Base-by-base conservation (phyloP, 441 rosid species). In the Croton setiger region DNA sequence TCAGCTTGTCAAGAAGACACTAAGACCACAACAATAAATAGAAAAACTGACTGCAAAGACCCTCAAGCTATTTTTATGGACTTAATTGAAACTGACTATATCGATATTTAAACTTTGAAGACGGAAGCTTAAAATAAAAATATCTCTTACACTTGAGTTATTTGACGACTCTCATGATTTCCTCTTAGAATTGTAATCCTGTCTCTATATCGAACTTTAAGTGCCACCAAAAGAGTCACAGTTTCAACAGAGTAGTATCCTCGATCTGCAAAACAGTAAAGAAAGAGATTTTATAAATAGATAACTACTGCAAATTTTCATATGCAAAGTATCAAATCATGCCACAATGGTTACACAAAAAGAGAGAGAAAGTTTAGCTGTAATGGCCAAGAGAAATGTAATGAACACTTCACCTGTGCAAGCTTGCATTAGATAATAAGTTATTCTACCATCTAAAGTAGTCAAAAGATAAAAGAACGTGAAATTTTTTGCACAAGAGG, bases 161-260 rank as follows among this genome's bases (percentile, higher is more conserved):
- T 88, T 78, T 91, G 97, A 60, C 97, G 85, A 76, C 97, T 91
- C 79, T 91, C 95, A 44, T 91, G 97, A 70, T 91, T 91, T 72
- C 93, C 97, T 82, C 93, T 88, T 18, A 92, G 76, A 72, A 90
- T 87, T 8, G 97, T 92, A 78, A 92, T 87, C 83, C 97, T 85
- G 77, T 92, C 96, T 76, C 93, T 80, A 75, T 87, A 93, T 8
- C 97, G 97, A 75, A 90, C 93, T 86, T 93, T 93, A 65, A 93
- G 76, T 5, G 93, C 93, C 59, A 93, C 98, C 82, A 93, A 83
- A 62, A 93, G 92, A 36, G 88, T 76, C 66, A 90, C 96, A 31
- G 93, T 92, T 83, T 92, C 97, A 74, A 92, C 96, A 3, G 96
- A 93, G 75, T 93, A 88, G 76, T 92, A 92, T 47, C 98, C 98